Conservation (phyloP, 2,329 filamentous ascomycete species). For the Aciculosporium take region DNA sequence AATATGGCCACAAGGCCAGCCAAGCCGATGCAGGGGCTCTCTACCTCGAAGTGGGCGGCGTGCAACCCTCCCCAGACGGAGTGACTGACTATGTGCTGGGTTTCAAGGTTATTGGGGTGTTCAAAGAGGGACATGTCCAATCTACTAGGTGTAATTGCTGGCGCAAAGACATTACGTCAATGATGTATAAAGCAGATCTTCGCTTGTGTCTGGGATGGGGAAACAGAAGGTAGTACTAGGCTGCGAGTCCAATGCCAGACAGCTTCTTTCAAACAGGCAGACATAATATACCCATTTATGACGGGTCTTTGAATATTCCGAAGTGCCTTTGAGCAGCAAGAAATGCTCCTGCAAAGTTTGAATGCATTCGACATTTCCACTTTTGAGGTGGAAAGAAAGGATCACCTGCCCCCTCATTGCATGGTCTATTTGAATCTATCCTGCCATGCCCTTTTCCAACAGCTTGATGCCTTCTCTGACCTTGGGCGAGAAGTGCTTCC, state of each 20-base stretch:
- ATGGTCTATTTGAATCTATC: conserved; percentile 11
- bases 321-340: neutral
- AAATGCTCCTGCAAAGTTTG: too few species aligned
- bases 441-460: conserved; percentile 51
- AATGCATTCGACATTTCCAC: neutral
- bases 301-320: neutral
- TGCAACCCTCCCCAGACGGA: neutral
- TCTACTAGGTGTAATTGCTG: neutral
- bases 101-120: neutral
- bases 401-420: neutral
- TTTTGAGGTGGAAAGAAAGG: neutral
- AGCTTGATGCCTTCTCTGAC: conserved; percentile 61
- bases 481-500: conserved; percentile 73
- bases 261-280: neutral
- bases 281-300: neutral
- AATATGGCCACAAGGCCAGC: neutral
- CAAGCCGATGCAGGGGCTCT: conserved; percentile 2
- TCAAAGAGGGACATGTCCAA: neutral
- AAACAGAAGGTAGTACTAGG: neutral
- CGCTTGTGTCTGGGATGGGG: neutral
- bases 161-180: neutral
- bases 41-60: conserved; percentile 3
- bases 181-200: neutral
- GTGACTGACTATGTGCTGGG: neutral
- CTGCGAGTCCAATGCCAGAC: neutral